Evolutionary conservation across 176 grass and related monocot genomes (phyloP), one percentile per base, ranked within the genome.

Genomic region (Musa acuminata): DNA sequence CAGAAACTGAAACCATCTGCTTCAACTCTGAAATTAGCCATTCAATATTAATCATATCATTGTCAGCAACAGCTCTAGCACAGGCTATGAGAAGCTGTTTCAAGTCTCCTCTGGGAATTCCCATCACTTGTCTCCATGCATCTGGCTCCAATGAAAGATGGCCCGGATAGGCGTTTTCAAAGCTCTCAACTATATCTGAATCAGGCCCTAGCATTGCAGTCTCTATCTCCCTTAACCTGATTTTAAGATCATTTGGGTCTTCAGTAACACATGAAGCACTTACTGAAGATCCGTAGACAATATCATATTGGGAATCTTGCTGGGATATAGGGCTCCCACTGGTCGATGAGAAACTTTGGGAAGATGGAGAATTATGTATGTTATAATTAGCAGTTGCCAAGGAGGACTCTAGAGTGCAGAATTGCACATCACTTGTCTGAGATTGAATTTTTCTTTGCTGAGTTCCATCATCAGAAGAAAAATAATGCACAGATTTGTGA

Each of bases 1-100:
- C 95, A 26, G 88, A 93, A 11, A 99, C 95, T 1, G 95, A 93
- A 62, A 99, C 95, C 90, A 87, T 94, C 63, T 91, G 85, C 55
- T 80, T 82, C 71, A 99, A 8, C 84, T 99, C 95, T 0, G 84
- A 55, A 62, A 91, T 82, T 70, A 94, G 75, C 86, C 84, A 67
- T 53, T 89, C 82, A 2, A 85, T 75, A 0, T 35, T 65, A 5
- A 49, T 75, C 53, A 24, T 60, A 80, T 99, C 82, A 43, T 87
- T 73, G 72, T 99, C 82, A 3, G 85, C 86, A 57, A 99, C 80
- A 11, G 95, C 90, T 80, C 83, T 82, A 43, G 95, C 90, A 60
- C 95, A 99, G 13, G 86, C 65, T 58, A 99, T 83, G 50, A 99
- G 82, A 21, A 90, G 49, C 68, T 91, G 85, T 64, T 87, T 99